A percentile compares a stretch with the other conserved stretches of the same genome.
phyloP scores from a whole-genome alignment of 768 basidiomycete genomes.

The Sarcodon aspratus region DNA sequence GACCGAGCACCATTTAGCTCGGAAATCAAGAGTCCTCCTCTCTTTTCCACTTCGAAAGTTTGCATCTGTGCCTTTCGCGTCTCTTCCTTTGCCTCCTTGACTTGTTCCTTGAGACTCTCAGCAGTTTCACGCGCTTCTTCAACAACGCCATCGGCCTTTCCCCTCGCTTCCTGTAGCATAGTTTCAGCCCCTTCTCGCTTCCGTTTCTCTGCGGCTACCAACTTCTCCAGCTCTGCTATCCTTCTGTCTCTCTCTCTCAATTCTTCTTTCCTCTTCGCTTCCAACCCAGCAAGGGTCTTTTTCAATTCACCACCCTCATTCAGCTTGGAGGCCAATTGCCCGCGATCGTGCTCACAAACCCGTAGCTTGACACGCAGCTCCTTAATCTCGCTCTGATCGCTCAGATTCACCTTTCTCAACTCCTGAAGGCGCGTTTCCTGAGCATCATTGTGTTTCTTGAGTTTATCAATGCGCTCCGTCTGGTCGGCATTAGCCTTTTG shows the following conservation, averaged over 20 bases:
- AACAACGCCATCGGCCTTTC: conserved; percentile 29
- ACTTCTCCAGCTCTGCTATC: conserved; percentile 46
- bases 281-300: conserved; percentile 34
- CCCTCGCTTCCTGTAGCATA: conserved; percentile 29
- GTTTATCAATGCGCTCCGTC: conserved; percentile 42
- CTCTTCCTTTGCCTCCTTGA: conserved; percentile 26
- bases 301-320: conserved; percentile 39
- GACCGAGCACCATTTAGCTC: conserved; percentile 31
- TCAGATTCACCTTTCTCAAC: conserved; percentile 33
- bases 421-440: conserved; percentile 54
- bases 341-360: conserved; percentile 42
- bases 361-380: conserved; percentile 50
- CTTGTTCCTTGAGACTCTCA: conserved; percentile 22
- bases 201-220: conserved; percentile 35
- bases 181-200: conserved; percentile 36
- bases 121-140: conserved; percentile 21
- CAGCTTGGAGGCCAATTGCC: conserved; percentile 38
- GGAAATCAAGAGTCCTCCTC: conserved; percentile 32
- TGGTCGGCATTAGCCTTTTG: conserved; percentile 40
- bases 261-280: conserved; percentile 45
- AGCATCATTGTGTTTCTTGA: conserved; percentile 48
- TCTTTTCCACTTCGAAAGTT: conserved; percentile 13
- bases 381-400: conserved; percentile 53
- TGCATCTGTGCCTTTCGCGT: conserved; percentile 21
- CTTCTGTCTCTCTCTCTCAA: conserved; percentile 38